Evolutionary conservation across 176 grass and related monocot species (phyloP).

Genomic region (Zizania latifolia): DNA sequence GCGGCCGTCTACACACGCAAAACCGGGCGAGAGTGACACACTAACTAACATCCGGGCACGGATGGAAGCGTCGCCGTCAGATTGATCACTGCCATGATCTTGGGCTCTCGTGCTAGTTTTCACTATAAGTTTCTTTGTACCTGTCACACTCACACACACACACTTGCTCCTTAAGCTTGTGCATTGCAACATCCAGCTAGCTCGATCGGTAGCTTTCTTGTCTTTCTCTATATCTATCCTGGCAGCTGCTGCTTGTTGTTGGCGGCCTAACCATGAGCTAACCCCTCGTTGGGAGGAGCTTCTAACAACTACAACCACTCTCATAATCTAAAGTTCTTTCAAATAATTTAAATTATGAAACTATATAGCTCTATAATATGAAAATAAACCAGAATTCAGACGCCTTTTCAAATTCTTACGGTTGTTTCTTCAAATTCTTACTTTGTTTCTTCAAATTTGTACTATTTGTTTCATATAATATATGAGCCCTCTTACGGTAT

Average conservation of each 20-base stretch:
- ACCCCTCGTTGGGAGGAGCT: too few species aligned
- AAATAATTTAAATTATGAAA: too few species aligned
- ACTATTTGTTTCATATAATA: too few species aligned
- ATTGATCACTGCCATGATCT: not conserved
- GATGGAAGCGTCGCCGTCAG: not conserved
- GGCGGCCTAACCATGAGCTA: constrained; percentile 36
- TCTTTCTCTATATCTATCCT: not conserved
- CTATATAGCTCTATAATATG: too few species aligned
- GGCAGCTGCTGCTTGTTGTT: not conserved
- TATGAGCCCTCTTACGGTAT: too few species aligned
- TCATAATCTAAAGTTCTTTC: too few species aligned
- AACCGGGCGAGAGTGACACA: constrained; percentile 7
- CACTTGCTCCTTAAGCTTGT: not conserved
- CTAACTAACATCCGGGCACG: not conserved
- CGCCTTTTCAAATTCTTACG: too few species aligned
- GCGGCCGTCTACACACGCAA: constrained; percentile 28
- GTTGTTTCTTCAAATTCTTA: too few species aligned
- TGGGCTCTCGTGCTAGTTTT: not conserved
- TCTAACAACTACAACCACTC: too few species aligned
- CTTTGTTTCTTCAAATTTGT: too few species aligned
- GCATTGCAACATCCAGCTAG: constrained; percentile 12
- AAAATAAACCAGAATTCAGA: too few species aligned
- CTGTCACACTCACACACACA: not conserved
- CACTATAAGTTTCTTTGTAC: not conserved
- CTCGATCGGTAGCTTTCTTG: not conserved